Evolutionary conservation across 495 filamentous ascomycete genomes (phyloP), one percentile per base, ranked within the genome.

Genomic region (Pyrenula aspistea): DNA sequence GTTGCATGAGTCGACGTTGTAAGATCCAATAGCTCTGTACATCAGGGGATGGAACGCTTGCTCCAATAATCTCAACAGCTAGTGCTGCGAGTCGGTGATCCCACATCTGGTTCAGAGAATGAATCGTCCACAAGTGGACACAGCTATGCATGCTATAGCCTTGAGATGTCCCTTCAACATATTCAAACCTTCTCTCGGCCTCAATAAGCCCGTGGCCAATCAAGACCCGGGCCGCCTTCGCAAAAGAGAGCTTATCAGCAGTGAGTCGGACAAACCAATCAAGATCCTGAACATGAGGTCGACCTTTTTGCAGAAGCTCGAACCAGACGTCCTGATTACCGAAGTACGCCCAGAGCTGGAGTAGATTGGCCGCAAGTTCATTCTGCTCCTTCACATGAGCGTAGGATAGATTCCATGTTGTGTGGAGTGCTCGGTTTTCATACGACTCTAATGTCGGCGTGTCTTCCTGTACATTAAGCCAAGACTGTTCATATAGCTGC

Each of bases 341-440:
- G 55, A 72, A 42, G 59, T 62, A 67, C 53, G 69, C 65, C 67
- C 66, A 72, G 2, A 72, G 62, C 47, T 51, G 61, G 15, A 73
- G 61, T 49, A 72, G 56, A n/a, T 70, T 68, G 8, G 61, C 67
- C 12, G 66, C 61, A 15, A 54, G 53, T 48, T 56, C 53, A 53
- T 68, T 68, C 49, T 59, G 54, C 20, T 56, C 53, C 36, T 63
- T 53, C 49, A 73, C 62, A 22, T 53, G 57, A 24, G 65, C 59
- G 51, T 66, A 66, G n/a, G 65, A 71, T 48, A 69, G 56, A 22
- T 25, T 63, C 68, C 63, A 73, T 49, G 61, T 61, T 36, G 57
- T 59, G n/a, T 53, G 24, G 20, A 61, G 25, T 12, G 49, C 55
- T 36, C 49, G 23, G 51, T 59, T 42, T 31, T 12, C 12, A 54